These are phyloP conservation scores for Mycena belliarum DNA, from an alignment of 768 basidiomycete species.

Conservation along the genomic window DNA sequence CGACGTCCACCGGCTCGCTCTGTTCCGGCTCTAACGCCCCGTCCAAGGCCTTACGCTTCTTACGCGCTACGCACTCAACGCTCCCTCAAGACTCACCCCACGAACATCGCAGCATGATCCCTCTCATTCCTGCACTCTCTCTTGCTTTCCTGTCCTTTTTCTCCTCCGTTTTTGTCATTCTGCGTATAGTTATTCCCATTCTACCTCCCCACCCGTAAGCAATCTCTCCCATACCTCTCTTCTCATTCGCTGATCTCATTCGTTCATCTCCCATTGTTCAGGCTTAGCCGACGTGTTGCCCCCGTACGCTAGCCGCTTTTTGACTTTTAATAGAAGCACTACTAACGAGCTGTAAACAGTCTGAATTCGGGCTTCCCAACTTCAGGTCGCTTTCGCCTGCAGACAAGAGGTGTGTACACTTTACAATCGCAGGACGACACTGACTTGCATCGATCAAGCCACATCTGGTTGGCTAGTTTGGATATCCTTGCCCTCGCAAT, in stretches of 20 bases:
- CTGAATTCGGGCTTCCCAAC: conserved; percentile 75
- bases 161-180: conserved; percentile 72
- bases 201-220: conserved; percentile 61
- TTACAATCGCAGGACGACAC: background rate
- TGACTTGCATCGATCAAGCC: conserved; percentile 28
- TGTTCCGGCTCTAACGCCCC: conserved; percentile 32
- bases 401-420: conserved; percentile 49
- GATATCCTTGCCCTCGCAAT: conserved; percentile 62
- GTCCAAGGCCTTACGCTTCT: conserved; percentile 45
- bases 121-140: conserved; percentile 64
- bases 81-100: conserved; percentile 41
- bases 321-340: conserved; percentile 10
- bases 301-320: conserved; percentile 48
- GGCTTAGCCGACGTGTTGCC: conserved; percentile 68
- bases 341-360: conserved; percentile 42
- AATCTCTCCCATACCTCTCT: background rate
- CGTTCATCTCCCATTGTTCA: background rate
- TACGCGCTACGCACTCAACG: conserved; percentile 44
- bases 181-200: conserved; percentile 75
- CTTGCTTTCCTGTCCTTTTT: conserved; percentile 73
- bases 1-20: conserved; percentile 29
- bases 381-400: conserved; percentile 65
- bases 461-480: conserved; percentile 70
- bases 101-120: conserved; percentile 53
- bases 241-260: background rate